Evolutionary conservation across 768 basidiomycete species (phyloP), one percentile per base, ranked within the genome.

Genomic region (Tylopilus felleus): DNA sequence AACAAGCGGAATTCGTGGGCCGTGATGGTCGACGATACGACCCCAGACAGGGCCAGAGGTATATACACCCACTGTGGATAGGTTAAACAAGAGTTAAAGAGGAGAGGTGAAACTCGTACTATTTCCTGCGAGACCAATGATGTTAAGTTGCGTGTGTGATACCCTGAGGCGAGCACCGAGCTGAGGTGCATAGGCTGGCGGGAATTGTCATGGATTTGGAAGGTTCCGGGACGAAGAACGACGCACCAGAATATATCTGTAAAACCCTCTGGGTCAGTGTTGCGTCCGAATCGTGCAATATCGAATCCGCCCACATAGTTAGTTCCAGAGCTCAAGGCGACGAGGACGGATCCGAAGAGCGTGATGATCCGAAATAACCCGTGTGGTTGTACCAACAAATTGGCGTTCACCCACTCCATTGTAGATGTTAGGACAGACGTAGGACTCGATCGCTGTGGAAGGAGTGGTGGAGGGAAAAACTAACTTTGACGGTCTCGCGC

Each of bases 161-260:
- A 95, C 80, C 43, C 78, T 74, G 17, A 96, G 79, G 38, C 83
- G 80, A n/a, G 83, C 72, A 1, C 88, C 90, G 5, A 96, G 79
- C 66, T 96, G 93, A 0, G 93, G 93, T 2, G 88, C 83, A 67
- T 94, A 97, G 19, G 91, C 93, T 85, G 56, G 55, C 33, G 33
- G 21, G 38, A 40, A 49, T 19, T 22, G 47, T 50, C 47, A 53
- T 46, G 16, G 8, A 28, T 28, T 21, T 2, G 22, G 7, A 4
- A 28, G 12, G 1, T 14, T 8, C 1, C 9, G 17, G 16, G 1
- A 8, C 8, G 19, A 46, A 21, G 8, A 19, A 47, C 19, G 14
- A 52, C 65, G 9, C 33, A 68, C 69, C 70, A 47, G 69, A 70
- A 38, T 66, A 70, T 51, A 70, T 60, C 68, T 70, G 28, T 14